Conservation (phyloP, 1,284 basidiomycete species). For the Leucoagaricus sp. region DNA sequence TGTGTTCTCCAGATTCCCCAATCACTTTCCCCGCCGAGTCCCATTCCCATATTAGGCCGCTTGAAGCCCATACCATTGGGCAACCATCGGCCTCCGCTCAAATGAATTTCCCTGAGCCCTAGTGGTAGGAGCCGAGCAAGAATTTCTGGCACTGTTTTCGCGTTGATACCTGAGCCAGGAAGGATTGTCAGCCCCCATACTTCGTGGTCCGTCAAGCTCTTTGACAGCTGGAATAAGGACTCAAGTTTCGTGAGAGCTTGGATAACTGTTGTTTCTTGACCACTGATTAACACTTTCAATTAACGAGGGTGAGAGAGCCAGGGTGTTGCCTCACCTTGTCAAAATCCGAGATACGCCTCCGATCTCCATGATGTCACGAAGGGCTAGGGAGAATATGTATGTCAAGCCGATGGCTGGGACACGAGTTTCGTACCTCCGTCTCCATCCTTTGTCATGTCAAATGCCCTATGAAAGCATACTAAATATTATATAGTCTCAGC, state of each 20-base stretch:
- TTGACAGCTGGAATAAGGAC: slow-evolving; percentile 39
- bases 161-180: slow-evolving; percentile 73
- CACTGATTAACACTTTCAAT: slow-evolving; percentile 38
- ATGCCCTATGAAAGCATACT: slow-evolving; percentile 86
- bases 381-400: slow-evolving; percentile 41
- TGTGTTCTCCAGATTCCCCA: slow-evolving; percentile 71
- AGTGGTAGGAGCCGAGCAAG: slow-evolving; percentile 50
- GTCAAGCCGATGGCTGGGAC: neutral
- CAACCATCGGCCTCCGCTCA: slow-evolving; percentile 68
- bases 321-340: slow-evolving; percentile 56
- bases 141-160: slow-evolving; percentile 48
- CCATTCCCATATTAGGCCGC: slow-evolving; percentile 70
- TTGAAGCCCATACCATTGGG: slow-evolving; percentile 53
- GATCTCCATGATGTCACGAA: slow-evolving; percentile 53
- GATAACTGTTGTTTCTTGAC: slow-evolving; percentile 45
- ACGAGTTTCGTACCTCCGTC: slow-evolving; percentile 43
- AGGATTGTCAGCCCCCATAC: slow-evolving; percentile 52
- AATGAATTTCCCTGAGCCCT: slow-evolving; percentile 66
- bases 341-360: slow-evolving; percentile 70
- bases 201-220: slow-evolving; percentile 30
- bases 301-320: slow-evolving; percentile 1
- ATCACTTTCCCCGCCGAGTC: slow-evolving; percentile 50
- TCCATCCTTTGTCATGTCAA: slow-evolving; percentile 70
- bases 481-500: slow-evolving; percentile 7
- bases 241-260: slow-evolving; percentile 47